phyloP scores from a whole-genome alignment of 1,284 basidiomycete species.

The Vanrija sp. region DNA sequence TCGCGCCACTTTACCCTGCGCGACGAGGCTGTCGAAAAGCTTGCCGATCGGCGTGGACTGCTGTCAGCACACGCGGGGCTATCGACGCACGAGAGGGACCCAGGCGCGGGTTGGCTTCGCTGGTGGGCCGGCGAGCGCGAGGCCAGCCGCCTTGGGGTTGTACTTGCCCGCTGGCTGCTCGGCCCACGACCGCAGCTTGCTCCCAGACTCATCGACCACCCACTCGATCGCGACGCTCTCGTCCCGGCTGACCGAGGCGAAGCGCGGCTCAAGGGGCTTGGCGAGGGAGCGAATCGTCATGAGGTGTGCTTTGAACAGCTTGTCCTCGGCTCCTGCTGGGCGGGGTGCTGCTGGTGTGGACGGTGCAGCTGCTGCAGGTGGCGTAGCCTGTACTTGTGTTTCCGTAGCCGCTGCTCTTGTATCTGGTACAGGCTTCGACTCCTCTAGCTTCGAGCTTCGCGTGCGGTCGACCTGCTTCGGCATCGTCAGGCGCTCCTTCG shows the following conservation, averaged over 20 bases:
- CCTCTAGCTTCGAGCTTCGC: slow-evolving; percentile 18
- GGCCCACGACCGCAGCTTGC: slow-evolving; percentile 15
- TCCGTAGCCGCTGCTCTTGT: not conserved
- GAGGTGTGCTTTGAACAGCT: slow-evolving; percentile 36
- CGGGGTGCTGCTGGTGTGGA: not conserved
- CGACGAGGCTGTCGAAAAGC: slow-evolving; percentile 23
- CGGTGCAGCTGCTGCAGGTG: not conserved
- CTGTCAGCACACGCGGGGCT: not conserved
- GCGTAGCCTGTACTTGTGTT: not conserved
- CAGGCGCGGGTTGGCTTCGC: slow-evolving; percentile 16
- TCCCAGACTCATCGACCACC: slow-evolving; percentile 14
- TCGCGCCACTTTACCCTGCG: slow-evolving; percentile 12
- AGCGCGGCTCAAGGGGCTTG: slow-evolving; percentile 21
- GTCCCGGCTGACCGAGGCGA: not conserved
- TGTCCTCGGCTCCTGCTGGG: slow-evolving; percentile 17
- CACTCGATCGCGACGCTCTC: slow-evolving; percentile 35
- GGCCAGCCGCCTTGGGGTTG: slow-evolving; percentile 10
- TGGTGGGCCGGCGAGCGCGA: not conserved
- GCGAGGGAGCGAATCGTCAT: slow-evolving; percentile 31
- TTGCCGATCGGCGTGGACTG: slow-evolving; percentile 30
- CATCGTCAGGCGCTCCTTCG: slow-evolving; percentile 19
- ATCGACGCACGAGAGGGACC: slow-evolving; percentile 23
- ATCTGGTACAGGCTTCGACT: not conserved
- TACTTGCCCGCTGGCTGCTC: slow-evolving; percentile 10
- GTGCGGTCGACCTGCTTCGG: slow-evolving; percentile 24